phyloP scores from a whole-genome alignment of 768 basidiomycete genomes.

The Mycena kentingensis region DNA sequence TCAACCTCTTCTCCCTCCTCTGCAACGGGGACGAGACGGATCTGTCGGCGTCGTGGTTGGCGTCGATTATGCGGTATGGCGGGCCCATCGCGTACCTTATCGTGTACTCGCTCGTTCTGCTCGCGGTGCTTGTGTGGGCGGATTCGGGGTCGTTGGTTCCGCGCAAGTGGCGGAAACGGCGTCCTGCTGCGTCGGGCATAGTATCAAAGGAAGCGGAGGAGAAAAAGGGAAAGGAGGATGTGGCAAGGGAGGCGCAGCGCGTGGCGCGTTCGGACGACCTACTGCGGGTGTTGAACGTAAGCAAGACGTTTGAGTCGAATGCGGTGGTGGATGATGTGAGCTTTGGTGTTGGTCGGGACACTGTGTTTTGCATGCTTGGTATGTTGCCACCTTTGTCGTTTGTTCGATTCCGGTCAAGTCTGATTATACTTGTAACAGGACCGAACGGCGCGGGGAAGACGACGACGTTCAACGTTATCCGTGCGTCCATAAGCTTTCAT shows the following conservation, averaged over 20 bases:
- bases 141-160: slow-evolving; percentile 66
- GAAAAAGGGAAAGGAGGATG: slow-evolving; percentile 46
- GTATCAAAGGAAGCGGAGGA: slow-evolving; percentile 11
- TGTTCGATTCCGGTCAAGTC: too few species aligned
- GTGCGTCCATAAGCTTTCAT: slow-evolving; percentile 41
- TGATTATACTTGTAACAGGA: too few species aligned
- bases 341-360: slow-evolving; percentile 62
- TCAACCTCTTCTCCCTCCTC: slow-evolving; percentile 75
- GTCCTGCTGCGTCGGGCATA: slow-evolving; percentile 1
- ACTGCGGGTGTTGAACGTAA: slow-evolving; percentile 62
- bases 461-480: slow-evolving; percentile 79
- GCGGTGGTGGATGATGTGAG: slow-evolving; percentile 74
- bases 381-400: too few species aligned
- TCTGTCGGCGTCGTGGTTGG: slow-evolving; percentile 49
- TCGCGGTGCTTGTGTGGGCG: slow-evolving; percentile 66
- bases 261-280: slow-evolving; percentile 54
- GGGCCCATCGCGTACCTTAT: slow-evolving; percentile 78
- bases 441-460: slow-evolving; percentile 87
- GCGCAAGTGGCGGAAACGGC: slow-evolving; percentile 35
- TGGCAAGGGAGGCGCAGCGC: slow-evolving; percentile 52
- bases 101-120: slow-evolving; percentile 56
- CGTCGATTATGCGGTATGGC: slow-evolving; percentile 61
- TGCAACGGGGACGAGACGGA: slow-evolving; percentile 54
- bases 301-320: slow-evolving; percentile 58
- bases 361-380: slow-evolving; percentile 71